A percentile compares a stretch with the other conserved stretches of the same genome.
Evolutionary conservation across 148 eudicot genomes (phyloP).

Genomic region (Arbutus unedo): DNA sequence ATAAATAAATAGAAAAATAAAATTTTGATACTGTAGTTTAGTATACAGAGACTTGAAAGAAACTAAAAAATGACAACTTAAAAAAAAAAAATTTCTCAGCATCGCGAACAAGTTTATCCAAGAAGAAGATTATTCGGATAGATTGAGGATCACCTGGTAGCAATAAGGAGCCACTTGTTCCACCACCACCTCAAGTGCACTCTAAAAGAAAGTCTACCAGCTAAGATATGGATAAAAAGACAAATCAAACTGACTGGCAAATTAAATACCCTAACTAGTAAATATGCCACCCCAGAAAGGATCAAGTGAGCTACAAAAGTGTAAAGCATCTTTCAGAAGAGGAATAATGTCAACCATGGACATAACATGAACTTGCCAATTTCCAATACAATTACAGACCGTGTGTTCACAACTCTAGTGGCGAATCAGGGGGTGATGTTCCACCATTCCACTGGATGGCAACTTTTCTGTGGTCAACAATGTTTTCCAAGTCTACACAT

Average conservation of each 20-base stretch:
- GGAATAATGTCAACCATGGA: not conserved
- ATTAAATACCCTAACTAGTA: not conserved
- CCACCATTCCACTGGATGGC: not conserved
- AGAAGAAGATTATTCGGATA: not conserved
- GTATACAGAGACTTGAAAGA: not conserved
- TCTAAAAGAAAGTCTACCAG: not conserved
- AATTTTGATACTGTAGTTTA: not conserved
- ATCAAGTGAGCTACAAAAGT: conserved; percentile 1
- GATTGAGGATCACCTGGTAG: not conserved
- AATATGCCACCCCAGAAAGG: conserved; percentile 3
- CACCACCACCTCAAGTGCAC: not conserved
- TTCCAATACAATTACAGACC: not conserved
- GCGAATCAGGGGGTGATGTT: too few species aligned
- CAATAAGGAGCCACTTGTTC: not conserved
- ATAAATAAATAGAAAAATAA: not conserved
- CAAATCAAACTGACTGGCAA: not conserved
- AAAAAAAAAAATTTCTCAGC: not conserved
- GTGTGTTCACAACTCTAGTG: too few species aligned
- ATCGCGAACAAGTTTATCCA: not conserved
- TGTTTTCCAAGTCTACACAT: not conserved
- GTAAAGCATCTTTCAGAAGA: not conserved
- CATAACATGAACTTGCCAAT: not conserved
- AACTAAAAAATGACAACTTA: not conserved
- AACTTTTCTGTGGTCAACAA: not conserved
- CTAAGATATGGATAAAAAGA: not conserved